Evolutionary conservation across 768 basidiomycete species (phyloP).

Genomic region (Tulasnella sp.): DNA sequence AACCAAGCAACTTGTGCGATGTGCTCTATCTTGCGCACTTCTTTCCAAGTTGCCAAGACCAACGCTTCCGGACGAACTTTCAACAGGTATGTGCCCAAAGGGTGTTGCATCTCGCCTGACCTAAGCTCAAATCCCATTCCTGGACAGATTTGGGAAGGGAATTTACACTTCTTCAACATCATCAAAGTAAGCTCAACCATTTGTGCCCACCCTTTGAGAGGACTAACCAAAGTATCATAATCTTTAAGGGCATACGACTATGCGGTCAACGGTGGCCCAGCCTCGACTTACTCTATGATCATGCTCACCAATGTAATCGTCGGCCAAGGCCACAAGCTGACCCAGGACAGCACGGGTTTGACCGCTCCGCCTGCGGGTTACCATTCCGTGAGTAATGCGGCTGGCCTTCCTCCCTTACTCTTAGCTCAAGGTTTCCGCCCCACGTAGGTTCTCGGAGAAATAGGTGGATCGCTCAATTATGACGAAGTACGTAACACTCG

Average conservation of each 20-base stretch:
- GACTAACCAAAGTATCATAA: background rate
- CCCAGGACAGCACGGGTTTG: background rate
- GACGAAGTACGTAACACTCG: constrained; percentile 2
- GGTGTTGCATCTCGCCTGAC: background rate
- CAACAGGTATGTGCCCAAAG: background rate
- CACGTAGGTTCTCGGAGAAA: constrained; percentile 16
- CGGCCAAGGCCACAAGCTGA: constrained; percentile 7
- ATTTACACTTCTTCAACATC: constrained; percentile 15
- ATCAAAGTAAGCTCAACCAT: background rate
- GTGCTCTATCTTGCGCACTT: constrained; percentile 14
- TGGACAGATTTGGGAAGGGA: constrained; percentile 12
- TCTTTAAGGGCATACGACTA: background rate
- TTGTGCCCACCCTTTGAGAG: background rate
- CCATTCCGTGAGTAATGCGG: constrained; percentile 7
- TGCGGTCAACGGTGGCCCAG: background rate
- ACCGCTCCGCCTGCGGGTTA: background rate
- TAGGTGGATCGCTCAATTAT: background rate
- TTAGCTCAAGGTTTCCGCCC: background rate
- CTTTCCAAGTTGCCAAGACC: constrained; percentile 15
- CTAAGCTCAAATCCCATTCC: background rate
- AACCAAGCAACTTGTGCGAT: background rate
- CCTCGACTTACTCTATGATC: background rate
- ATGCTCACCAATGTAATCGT: constrained; percentile 14
- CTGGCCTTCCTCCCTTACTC: background rate
- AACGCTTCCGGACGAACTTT: background rate